Base-by-base conservation (phyloP, 371 early-diverging fungal species). In the Edhazardia aedis region DNA sequence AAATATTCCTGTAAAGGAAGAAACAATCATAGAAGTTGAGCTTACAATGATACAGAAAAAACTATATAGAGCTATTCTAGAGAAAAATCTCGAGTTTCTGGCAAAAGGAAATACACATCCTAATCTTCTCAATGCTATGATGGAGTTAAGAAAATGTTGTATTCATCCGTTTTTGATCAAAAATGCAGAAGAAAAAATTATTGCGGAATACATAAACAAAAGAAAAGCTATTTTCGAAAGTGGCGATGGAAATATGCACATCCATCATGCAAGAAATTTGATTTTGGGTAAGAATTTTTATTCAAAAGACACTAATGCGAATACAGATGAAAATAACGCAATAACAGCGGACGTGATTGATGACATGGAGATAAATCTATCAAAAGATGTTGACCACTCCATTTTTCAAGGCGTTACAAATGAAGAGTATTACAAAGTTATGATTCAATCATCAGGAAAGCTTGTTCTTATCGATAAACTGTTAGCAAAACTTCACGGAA, bases 371-470 rank as follows among this genome's bases (percentile, higher is more conserved):
- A n/a, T n/a, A n/a, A n/a, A n/a, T n/a, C n/a, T n/a, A n/a, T n/a
- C n/a, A n/a, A n/a, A n/a, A n/a, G n/a, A n/a, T n/a, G n/a, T n/a
- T n/a, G n/a, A n/a, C n/a, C n/a, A n/a, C 7, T n/a, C n/a, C 26
- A 4, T 16, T 6, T 19, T n/a, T 26, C 22, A 22, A 33, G 7
- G 22, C 25, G 67, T 63, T 16, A 75, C 76, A 1, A 63, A 68
- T 2, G 78, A 80, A 48, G 77, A 77, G 11, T 79, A 82, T 55
- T 79, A 80, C 67, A 72, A 78, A 23, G 78, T 79, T 26, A 59
- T 92, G 29, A 81, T 92, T 29, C 66, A 78, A 53, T 84, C 86
- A 56, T 86, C 88, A 47, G 95, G 93, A 45, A 98, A 98, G 71
- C 71, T 98, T 65, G 75, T 78, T 2, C 76, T 78, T 1, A 67